Conservation (phyloP, 495 filamentous ascomycete species). For the Rostrohypoxylon terebratum region DNA sequence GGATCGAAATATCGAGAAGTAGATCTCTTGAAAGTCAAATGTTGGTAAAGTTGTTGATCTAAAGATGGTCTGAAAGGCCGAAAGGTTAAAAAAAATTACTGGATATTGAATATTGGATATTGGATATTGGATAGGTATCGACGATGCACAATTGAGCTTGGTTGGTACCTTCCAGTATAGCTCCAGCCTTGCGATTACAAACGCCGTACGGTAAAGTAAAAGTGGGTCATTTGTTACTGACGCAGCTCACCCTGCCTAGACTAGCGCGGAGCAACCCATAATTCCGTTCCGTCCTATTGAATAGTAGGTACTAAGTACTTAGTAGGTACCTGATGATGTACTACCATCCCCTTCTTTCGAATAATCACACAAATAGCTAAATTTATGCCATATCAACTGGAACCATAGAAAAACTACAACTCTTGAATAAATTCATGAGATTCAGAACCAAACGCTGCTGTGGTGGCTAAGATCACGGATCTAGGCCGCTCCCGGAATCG, state of each 20-base stretch:
- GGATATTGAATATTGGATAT: no score
- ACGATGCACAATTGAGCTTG: conserved; percentile 28
- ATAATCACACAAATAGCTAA: not conserved
- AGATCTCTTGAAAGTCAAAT: conserved; percentile 4
- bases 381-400: not conserved
- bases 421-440: no score
- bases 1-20: not conserved
- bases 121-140: conserved; percentile 4
- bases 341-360: not conserved
- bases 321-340: not conserved
- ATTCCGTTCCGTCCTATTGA: conserved; percentile 20
- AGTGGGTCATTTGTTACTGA: conserved; percentile 31
- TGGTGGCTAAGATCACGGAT: not conserved
- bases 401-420: no score
- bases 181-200: conserved; percentile 44
- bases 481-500: not conserved
- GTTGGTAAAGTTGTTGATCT: not conserved
- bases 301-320: not conserved
- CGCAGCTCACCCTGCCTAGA: conserved; percentile 38
- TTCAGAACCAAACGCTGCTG: not conserved
- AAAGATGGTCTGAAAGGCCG: not conserved
- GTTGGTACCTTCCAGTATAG: conserved; percentile 15
- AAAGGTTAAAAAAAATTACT: conserved; percentile 21
- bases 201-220: conserved; percentile 9
- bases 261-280: conserved; percentile 24